Evolutionary conservation across 2,329 filamentous ascomycete species (phyloP), one percentile per base, ranked within the genome.

Genomic region (Pseudocercospora pini-densiflorae): DNA sequence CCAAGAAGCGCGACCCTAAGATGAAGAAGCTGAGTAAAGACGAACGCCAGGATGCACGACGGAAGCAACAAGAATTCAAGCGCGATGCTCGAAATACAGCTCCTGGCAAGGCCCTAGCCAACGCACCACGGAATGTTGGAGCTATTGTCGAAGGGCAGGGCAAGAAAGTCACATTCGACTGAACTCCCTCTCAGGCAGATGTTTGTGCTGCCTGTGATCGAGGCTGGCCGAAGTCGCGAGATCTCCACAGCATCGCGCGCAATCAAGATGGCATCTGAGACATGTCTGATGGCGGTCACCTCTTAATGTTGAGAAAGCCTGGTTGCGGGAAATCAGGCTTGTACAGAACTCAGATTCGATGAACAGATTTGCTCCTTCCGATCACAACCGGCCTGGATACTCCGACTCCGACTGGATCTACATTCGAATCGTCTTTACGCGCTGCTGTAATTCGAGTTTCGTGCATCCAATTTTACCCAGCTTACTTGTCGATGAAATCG

Each of bases 81-180:
- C 72, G 79, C 3, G 83, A 85, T 70, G 80, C 81, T 8, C 74
- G 82, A 14, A 82, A 74, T 0, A 81, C 82, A 61, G 78, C 76
- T 63, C 79, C 81, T 43, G 83, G 80, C 53, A 77, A 78, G 63
- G 79, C 82, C 64, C 75, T 82, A 73, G 68, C 81, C 70, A 77
- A 78, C 75, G 77, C 87, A 36, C 84, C 84, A 62, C 87, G 91
- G 74, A 65, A 64, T 54, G 94, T 90, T 51, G 92, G 92, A 65
- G 90, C 89, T 7, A 92, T 95, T 77, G 91, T 95, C 23, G 89
- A 91, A 79, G 85, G 87, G 7, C 86, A 90, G 70, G 94, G 94
- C 63, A 93, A 89, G 80, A 97, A 95, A 84, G 88, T 88, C 64
- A 92, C 88, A 0, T 96, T 97, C 80, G 92, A 94, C 21, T 66